Conservation (phyloP, 768 basidiomycete genomes). For the Nevesoporus exiguus region DNA sequence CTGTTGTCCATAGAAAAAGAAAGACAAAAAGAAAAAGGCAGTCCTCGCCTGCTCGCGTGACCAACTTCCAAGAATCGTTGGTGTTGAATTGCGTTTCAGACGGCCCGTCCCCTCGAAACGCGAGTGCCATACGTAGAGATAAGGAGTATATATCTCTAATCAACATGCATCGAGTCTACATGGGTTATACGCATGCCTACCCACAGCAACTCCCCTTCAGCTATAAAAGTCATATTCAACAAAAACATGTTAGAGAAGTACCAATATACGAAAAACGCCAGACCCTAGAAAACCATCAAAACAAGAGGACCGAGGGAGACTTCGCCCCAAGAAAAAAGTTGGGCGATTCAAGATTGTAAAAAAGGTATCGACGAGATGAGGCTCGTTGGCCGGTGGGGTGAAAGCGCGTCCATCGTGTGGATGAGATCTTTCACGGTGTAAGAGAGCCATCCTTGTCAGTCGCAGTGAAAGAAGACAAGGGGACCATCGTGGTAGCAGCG, state of each 20-base stretch:
- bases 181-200: background rate
- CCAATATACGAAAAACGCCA: background rate
- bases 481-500: background rate
- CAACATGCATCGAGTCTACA: background rate
- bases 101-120: no score
- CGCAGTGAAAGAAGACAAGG: background rate
- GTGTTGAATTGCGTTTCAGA: no score
- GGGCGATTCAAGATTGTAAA: background rate
- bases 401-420: conserved; percentile 23
- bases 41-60: no score
- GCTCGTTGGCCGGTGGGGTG: conserved; percentile 33
- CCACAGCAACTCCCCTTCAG: background rate
- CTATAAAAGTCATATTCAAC: background rate
- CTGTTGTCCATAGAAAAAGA: no score
- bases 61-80: no score
- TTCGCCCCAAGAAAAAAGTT: background rate
- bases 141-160: background rate
- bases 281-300: background rate
- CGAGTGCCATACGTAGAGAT: no score
- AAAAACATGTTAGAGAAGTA: no score
- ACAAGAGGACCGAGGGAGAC: background rate
- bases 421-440: conserved; percentile 17
- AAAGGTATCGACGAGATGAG: conserved; percentile 36
- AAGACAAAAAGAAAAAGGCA: no score
- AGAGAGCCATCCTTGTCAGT: conserved; percentile 2